Evolutionary conservation across 106 monocot genomes (phyloP), one percentile per base, ranked within the genome.

Genomic region (Acanthochlamys bracteata): DNA sequence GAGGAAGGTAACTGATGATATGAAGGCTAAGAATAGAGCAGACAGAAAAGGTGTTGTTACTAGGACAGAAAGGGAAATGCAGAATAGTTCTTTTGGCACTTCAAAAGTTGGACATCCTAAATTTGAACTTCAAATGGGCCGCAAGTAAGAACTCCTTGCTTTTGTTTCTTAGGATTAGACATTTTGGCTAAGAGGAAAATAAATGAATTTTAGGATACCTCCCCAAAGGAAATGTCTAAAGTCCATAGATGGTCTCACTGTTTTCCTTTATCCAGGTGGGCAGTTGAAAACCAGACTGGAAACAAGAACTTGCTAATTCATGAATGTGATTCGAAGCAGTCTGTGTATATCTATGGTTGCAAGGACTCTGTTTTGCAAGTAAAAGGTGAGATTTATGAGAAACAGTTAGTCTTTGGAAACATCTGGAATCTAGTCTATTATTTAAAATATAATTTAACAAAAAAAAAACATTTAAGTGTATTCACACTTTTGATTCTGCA

Each of bases 51-150:
- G 89, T 66, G 78, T 76, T 64, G 93, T 93, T 55, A 27, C 20
- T 72, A 46, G 69, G 72, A 55, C 63, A 56, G 89, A 76, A 66
- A 93, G 83, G 57, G 72, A 64, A 55, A 12, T 63, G 57, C 79
- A 69, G 19, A 9, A 53, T 3, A 73, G 59, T 66, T 73, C 83
- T 33, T 64, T 61, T 75, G 70, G 82, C 41, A 70, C 78, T 67
- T 80, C 74, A 12, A 85, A 81, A 72, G 63, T 73, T n/a, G 84
- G 73, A 3, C 80, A 84, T 23, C 93, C 93, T 12, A 89, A 85
- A 59, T 71, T 93, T 57, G 89, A 93, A 71, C 89, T 93, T 69
- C 93, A 93, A 72, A 89, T 93, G 93, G 93, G 93, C n/a, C 93
- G 89, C 78, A 93, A 86, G 93, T 93, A 23, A 80, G 84, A 56